Evolutionary conservation across 495 filamentous ascomycete genomes (phyloP).

Genomic region (Staphylotrichum tortipilum): DNA sequence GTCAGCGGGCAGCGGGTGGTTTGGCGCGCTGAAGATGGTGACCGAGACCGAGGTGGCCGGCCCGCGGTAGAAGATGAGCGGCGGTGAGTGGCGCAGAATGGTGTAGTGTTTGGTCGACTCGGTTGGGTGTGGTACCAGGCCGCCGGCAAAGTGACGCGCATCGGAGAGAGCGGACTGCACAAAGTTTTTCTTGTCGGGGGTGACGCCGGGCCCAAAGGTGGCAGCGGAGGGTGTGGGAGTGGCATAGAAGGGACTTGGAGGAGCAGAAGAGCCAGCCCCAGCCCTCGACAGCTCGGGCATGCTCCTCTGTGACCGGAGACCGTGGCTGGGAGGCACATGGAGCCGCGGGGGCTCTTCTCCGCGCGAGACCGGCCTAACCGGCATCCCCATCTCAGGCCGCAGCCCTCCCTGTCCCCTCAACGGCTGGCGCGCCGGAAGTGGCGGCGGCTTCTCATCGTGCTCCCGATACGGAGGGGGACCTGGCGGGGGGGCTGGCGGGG

Average conservation of each 20-base stretch:
- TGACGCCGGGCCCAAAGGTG: conserved; percentile 9
- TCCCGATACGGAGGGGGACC: too few relatives aligned
- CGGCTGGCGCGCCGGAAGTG: neutral
- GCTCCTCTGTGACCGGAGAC: conserved; percentile 4
- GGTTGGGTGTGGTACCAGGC: conserved; percentile 51
- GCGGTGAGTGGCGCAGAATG: conserved; percentile 56
- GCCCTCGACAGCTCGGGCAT: conserved; percentile 6
- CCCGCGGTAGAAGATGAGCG: conserved; percentile 56
- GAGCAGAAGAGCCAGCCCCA: neutral
- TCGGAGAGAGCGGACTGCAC: conserved; percentile 45
- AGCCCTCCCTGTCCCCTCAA: too few relatives aligned
- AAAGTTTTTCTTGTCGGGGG: conserved; percentile 11
- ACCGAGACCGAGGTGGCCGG: conserved; percentile 52
- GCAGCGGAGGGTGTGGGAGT: neutral
- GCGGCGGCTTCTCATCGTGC: conserved; percentile 1
- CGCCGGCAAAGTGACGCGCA: conserved; percentile 54
- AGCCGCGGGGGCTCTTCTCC: conserved; percentile 2
- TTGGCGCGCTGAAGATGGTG: conserved; percentile 47
- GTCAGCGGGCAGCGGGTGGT: conserved; percentile 45
- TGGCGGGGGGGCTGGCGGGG: too few relatives aligned
- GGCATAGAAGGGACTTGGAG: neutral
- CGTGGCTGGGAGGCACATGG: neutral
- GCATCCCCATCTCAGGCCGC: neutral
- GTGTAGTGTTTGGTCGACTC: conserved; percentile 59
- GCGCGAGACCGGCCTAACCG: neutral